Evolutionary conservation across 148 eudicot species (phyloP), one percentile per base, ranked within the genome.

Genomic region (Hydrangea macrophylla): DNA sequence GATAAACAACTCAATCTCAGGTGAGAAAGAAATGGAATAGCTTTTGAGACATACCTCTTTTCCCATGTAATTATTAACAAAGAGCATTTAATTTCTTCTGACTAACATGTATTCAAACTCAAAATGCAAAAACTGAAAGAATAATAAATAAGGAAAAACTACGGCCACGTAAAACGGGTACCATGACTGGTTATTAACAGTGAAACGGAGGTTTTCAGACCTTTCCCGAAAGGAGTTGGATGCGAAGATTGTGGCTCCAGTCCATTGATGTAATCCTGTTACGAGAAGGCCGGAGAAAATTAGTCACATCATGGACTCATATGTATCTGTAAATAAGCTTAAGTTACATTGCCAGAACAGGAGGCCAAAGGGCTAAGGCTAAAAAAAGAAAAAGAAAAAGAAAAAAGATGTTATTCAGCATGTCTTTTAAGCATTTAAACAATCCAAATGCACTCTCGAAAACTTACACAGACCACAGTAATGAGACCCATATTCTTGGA

Each of bases 191-290:
- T 62, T 37, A 40, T 40, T 13, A 62, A 62, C 50, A 25, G 32
- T 25, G 66, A 28, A 28, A 28, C 28, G 60, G n/a, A 39, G 45
- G 0, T 7, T 13, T 60, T 65, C 42, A 8, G 39, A 23, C 12
- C 10, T 57, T 48, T 48, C 56, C 50, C 69, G 11, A 28, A 12
- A 31, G 58, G 7, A 6, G 25, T 20, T 32, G 9, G 15, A 22
- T 18, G 36, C 11, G 20, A 17, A 22, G 25, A 18, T 22, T 8
- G 24, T 27, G 68, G 3, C 25, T 6, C 25, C 4, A 25, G 39
- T 17, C 24, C 36, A 44, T 26, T 27, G 54, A 27, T 31, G 50
- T 13, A 53, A 48, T 7, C 68, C 68, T 64, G 58, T 33, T n/a
- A 48, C 30, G 39, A 15, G 28, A 22, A 50, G 35, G n/a, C 20